Conservation (phyloP, 768 basidiomycete species). For the Hemileccinum impolitum region DNA sequence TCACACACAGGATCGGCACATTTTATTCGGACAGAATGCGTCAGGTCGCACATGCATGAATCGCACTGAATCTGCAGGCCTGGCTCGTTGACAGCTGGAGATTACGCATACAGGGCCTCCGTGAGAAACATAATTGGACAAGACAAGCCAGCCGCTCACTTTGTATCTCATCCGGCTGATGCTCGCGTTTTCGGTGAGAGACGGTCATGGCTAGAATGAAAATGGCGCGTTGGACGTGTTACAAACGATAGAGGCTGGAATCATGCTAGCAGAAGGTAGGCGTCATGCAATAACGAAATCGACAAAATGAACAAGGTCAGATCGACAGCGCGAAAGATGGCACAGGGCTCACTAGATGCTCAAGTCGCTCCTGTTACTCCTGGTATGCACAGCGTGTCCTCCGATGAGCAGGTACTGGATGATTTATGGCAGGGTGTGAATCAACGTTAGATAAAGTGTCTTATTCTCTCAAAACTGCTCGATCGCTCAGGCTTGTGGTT, state of each 20-base stretch:
- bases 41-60: conserved; percentile 81
- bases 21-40: conserved; percentile 95
- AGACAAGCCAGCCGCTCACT: conserved; percentile 36
- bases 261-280: too few relatives aligned
- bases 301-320: not conserved
- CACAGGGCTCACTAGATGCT: not conserved
- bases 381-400: not conserved
- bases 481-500: not conserved
- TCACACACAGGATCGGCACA: conserved; percentile 83
- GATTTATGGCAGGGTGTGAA: not conserved
- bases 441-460: not conserved
- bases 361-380: not conserved
- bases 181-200: conserved; percentile 63
- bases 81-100: conserved; percentile 70
- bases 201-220: conserved; percentile 47
- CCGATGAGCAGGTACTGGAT: not conserved
- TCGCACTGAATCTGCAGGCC: conserved; percentile 85
- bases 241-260: not conserved
- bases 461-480: not conserved
- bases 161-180: conserved; percentile 62
- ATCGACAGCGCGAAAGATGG: not conserved
- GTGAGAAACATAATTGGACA: conserved; percentile 21
- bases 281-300: not conserved
- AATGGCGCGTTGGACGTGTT: not conserved
- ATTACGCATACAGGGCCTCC: conserved; percentile 25